These are phyloP conservation scores for Ophiostoma ulmi DNA, from an alignment of 2,329 filamentous ascomycete species.

Conservation along the genomic window DNA sequence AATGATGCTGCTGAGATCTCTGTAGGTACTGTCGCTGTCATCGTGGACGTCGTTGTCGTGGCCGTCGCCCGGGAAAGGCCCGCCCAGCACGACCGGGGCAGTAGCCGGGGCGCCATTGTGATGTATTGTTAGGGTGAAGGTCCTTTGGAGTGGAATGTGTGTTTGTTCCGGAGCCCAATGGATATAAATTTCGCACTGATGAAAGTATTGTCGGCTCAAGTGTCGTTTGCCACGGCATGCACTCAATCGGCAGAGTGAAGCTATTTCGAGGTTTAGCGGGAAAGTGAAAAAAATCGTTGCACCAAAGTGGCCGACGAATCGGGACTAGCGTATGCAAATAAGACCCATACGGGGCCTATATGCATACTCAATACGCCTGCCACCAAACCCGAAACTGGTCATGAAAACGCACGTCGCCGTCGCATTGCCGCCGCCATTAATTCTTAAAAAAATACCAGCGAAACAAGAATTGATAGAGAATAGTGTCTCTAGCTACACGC, in stretches of 20 bases:
- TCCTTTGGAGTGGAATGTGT: neutral
- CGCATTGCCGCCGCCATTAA: neutral
- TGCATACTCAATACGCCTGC: neutral
- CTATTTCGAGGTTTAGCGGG: constrained; percentile 14
- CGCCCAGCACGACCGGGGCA: constrained; percentile 33
- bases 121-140: neutral
- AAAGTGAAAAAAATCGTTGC: constrained; percentile 21
- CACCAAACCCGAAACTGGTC: constrained; percentile 12
- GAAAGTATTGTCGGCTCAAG: neutral
- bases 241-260: constrained; percentile 17
- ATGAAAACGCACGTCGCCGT: constrained; percentile 22
- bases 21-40: constrained; percentile 15
- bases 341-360: neutral
- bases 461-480: no score
- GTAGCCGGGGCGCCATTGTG: constrained; percentile 35
- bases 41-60: constrained; percentile 13
- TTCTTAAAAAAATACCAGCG: neutral
- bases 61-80: constrained; percentile 24
- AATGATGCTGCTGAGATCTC: neutral
- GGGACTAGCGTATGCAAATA: constrained; percentile 15
- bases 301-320: neutral
- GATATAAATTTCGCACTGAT: neutral
- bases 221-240: constrained; percentile 5
- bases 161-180: neutral
- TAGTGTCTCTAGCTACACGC: no score